phyloP scores from a whole-genome alignment of 179 eudicot species.

The Beta macrorhiza region DNA sequence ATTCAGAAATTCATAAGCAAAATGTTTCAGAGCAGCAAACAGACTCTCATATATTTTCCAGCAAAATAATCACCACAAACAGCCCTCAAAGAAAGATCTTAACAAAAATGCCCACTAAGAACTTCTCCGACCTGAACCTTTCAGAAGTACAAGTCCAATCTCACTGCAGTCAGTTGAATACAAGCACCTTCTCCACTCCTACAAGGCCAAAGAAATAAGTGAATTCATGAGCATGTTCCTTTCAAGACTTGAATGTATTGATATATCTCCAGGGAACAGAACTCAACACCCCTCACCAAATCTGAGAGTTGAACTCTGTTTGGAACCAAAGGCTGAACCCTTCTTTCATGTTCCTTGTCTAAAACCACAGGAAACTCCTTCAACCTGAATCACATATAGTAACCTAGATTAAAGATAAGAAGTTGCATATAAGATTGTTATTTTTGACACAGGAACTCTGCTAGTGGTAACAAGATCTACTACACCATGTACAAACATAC shows the following conservation, averaged over 20 bases:
- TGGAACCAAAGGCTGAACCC: slow-evolving; percentile 36
- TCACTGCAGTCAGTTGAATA: slow-evolving; percentile 89
- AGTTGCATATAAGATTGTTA: neutral
- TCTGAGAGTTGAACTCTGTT: slow-evolving; percentile 61
- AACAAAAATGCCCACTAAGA: neutral
- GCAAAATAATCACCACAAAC: neutral
- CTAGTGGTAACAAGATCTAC: neutral
- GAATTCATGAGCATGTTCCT: slow-evolving; percentile 12
- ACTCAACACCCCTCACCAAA: slow-evolving; percentile 50
- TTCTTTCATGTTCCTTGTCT: slow-evolving; percentile 36
- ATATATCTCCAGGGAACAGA: neutral
- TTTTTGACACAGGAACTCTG: neutral
- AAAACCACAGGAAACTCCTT: slow-evolving; percentile 41
- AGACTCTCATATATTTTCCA: neutral
- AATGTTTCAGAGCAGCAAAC: neutral
- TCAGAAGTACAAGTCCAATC: slow-evolving; percentile 69
- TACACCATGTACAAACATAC: slow-evolving; percentile 45
- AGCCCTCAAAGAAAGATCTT: neutral
- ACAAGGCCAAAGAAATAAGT: slow-evolving; percentile 21
- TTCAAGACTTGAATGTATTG: neutral
- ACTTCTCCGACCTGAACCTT: slow-evolving; percentile 54
- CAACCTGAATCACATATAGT: slow-evolving; percentile 45
- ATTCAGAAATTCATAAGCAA: neutral
- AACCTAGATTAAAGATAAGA: slow-evolving; percentile 1
- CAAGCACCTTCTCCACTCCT: slow-evolving; percentile 79